Percentiles rank a stretch among this genome's conserved stretches.
phyloP scores from a whole-genome alignment of 192 early-diverging fungal species.

The Podila horticola region DNA sequence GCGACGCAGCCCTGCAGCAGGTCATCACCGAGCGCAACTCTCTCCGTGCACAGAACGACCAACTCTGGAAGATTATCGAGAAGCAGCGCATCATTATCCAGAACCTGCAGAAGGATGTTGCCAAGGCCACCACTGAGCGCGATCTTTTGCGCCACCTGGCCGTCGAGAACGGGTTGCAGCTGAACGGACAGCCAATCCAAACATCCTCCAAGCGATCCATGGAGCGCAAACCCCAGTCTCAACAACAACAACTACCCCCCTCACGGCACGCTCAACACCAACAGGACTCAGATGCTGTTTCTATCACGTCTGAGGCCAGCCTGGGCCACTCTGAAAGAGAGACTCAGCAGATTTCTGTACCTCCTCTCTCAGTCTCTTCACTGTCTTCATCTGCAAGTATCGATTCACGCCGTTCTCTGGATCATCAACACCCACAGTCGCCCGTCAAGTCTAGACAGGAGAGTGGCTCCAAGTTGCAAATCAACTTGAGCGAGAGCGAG shows the following conservation, averaged over 20 bases:
- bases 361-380: background rate
- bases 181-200: constrained; percentile 10
- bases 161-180: background rate
- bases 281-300: background rate
- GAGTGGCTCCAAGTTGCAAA: background rate
- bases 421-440: constrained; percentile 1
- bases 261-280: constrained; percentile 16
- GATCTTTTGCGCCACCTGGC: constrained; percentile 22
- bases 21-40: constrained; percentile 71
- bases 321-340: background rate
- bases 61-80: constrained; percentile 93
- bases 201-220: constrained; percentile 20
- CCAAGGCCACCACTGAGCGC: constrained; percentile 44
- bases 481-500: background rate
- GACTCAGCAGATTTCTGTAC: background rate
- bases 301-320: background rate
- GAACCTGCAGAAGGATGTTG: constrained; percentile 77
- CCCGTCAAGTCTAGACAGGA: background rate
- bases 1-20: constrained; percentile 32
- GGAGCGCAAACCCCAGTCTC: constrained; percentile 12
- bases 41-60: constrained; percentile 82
- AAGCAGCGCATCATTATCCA: constrained; percentile 89
- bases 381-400: background rate
- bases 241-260: constrained; percentile 1
- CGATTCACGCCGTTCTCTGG: background rate